These are phyloP conservation scores for Hymenoscyphus albidus DNA, from an alignment of 2,329 filamentous ascomycete species.

Conservation along the genomic window DNA sequence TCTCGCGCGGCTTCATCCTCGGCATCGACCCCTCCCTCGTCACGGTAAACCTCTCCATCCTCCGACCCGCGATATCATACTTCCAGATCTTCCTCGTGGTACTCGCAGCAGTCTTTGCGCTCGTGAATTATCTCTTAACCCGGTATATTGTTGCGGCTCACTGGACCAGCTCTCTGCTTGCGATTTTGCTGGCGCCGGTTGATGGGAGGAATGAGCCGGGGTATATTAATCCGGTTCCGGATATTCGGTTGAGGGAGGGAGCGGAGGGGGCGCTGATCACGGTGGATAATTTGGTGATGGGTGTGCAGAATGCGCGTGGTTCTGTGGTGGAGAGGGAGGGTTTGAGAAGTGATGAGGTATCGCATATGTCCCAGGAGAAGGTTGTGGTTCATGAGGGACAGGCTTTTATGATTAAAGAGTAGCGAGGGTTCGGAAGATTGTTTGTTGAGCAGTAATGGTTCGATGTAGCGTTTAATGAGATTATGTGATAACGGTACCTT, in stretches of 20 bases:
- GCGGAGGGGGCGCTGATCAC: background rate
- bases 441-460: background rate
- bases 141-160: background rate
- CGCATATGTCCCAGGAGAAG: background rate
- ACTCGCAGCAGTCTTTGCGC: background rate
- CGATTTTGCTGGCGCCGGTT: constrained; percentile 2
- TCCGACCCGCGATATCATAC: constrained; percentile 8
- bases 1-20: constrained; percentile 6
- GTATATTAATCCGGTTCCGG: constrained; percentile 1
- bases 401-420: background rate
- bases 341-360: background rate
- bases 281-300: constrained; percentile 2
- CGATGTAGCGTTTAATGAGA: background rate
- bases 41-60: background rate
- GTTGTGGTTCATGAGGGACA: background rate
- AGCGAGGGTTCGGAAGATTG: background rate
- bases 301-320: background rate
- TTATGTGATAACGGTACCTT: background rate
- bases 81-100: constrained; percentile 8
- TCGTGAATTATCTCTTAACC: background rate
- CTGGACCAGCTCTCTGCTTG: constrained; percentile 9
- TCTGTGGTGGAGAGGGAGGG: background rate
- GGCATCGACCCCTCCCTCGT: constrained; percentile 9
- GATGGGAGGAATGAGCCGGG: background rate
- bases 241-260: background rate